Evolutionary conservation across 1,284 basidiomycete species (phyloP), one percentile per base, ranked within the genome.

Genomic region (Ustilago cynodontis): DNA sequence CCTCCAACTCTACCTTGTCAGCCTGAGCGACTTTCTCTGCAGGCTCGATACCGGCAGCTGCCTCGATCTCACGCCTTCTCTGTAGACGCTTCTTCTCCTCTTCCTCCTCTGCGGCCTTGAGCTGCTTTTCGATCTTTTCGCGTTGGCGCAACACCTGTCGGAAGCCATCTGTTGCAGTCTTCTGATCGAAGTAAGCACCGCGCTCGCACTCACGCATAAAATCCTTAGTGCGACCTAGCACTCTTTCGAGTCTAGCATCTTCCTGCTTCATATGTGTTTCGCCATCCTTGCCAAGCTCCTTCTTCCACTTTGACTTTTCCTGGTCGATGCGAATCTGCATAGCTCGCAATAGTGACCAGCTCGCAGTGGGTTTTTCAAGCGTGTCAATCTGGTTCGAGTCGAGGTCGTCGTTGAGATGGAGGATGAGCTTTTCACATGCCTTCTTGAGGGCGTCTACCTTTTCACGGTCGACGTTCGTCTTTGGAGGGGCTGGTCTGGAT

Each of bases 51-150:
- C 70, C 64, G 26, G 58, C 54, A 24, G 75, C 71, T 35, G 67
- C 71, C 41, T 88, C 86, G 24, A 89, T 89, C 54, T 94, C 85
- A 3, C 82, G 84, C 24, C 87, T 84, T 61, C 89, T 87, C 78
- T 89, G 78, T 71, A 86, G 59, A 75, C 88, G 79, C 82, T 88
- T 59, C 50, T 54, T 66, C 52, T 60, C 61, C 39, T 69, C 69
- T 56, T 62, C 61, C 35, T 75, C 73, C 43, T 70, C 63, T 26
- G 50, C 58, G 28, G 73, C 78, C 26, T 80, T 75, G 59, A 79
- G 70, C 57, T 74, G 73, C 41, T 65, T 67, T 51, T 75, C 60
- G 53, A 67, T 71, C 43, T 67, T 58, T 52, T 75, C 74, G n/a
- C 78, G 80, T 62, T 82, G 73, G 35, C 73, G 62, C 33, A 77